Base-by-base conservation (phyloP, 23 red algal species). In the Gracilaria domingensis region DNA sequence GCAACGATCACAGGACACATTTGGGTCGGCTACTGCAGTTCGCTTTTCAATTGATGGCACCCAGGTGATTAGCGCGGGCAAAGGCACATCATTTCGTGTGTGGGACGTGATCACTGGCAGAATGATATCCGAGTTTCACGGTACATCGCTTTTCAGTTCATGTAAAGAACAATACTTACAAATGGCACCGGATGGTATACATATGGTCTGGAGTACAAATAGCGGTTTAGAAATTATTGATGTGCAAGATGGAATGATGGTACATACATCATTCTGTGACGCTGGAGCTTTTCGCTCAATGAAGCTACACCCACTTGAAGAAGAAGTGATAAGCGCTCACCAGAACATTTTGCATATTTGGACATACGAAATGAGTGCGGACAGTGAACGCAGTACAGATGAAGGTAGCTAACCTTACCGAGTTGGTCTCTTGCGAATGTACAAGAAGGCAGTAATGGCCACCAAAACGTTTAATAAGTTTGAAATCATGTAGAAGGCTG, bases 21-120 rank as follows among this genome's bases (percentile, higher is more conserved):
- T 85, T 55, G 59, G 59, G 21, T 29, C 81, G 81, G 59, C 59
- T 51, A 21, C 0, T 0, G 34, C 21, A 29, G 60, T 85, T 18
- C 81, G 61, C 30, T 85, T 85, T 50, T 85, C 81, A 17, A 34
- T 48, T 23, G 81, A 85, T 70, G 81, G 81, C 11, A 32, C 65
- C 8, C 38, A 85, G 14, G 34, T 85, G 39, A 35, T 85, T 45
- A 69, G 59, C 37, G 33, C 59, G 2, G 60, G 57, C 4, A 49
- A 33, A 37, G 81, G 65, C 21, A 50, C 54, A 33, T 85, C 59
- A 26, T 50, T 85, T 33, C 54, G 59, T n/a, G 36, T 69, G 35
- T 85, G 81, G 81, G 81, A 85, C 39, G 58, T 85, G 38, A 45
- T 40, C 17, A 85, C 81, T 8, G 81, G 81, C 16, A 42, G 61